These are phyloP conservation scores for Chaetothyriales sp. DNA, from an alignment of 2,329 filamentous ascomycete genomes.

Conservation along the genomic window DNA sequence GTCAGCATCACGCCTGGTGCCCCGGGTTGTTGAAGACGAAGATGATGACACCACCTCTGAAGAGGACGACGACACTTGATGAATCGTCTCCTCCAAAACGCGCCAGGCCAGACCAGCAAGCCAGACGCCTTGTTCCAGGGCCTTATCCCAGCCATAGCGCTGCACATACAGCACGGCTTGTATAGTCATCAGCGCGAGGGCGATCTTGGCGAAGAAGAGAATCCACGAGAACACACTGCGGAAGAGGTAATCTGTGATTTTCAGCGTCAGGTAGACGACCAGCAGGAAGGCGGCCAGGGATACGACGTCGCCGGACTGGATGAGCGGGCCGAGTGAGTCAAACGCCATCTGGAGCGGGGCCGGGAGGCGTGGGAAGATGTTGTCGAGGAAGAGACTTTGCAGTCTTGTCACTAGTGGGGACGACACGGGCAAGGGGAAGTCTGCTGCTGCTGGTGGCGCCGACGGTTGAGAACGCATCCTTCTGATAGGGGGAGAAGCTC, in stretches of 20 bases:
- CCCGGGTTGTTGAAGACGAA: not conserved
- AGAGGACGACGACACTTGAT: slow-evolving; percentile 1
- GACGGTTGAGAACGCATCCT: slow-evolving; percentile 2
- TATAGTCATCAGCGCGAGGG: slow-evolving; percentile 6
- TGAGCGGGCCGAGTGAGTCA: slow-evolving; percentile 22
- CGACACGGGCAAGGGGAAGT: slow-evolving; percentile 5
- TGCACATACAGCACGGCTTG: slow-evolving; percentile 14
- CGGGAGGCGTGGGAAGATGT: slow-evolving; percentile 17
- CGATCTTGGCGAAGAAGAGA: slow-evolving; percentile 12
- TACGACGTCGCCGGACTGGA: slow-evolving; percentile 8
- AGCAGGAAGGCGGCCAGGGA: slow-evolving; percentile 12
- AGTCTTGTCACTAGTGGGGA: slow-evolving; percentile 10
- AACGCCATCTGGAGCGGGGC: slow-evolving; percentile 12
- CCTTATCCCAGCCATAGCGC: slow-evolving; percentile 10
- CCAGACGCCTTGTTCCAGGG: slow-evolving; percentile 11
- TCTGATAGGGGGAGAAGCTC: not conserved
- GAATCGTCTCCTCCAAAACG: slow-evolving; percentile 5
- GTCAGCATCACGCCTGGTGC: not conserved
- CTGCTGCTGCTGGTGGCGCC: not conserved
- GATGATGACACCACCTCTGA: not conserved
- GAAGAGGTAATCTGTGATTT: slow-evolving; percentile 14
- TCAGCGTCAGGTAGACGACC: slow-evolving; percentile 10
- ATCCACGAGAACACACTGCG: slow-evolving; percentile 16
- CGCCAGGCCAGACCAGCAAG: slow-evolving; percentile 10
- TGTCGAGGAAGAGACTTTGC: slow-evolving; percentile 15